Evolutionary conservation across 192 early-diverging fungal species (phyloP), one percentile per base, ranked within the genome.

Genomic region (Polychytrium aggregatum): DNA sequence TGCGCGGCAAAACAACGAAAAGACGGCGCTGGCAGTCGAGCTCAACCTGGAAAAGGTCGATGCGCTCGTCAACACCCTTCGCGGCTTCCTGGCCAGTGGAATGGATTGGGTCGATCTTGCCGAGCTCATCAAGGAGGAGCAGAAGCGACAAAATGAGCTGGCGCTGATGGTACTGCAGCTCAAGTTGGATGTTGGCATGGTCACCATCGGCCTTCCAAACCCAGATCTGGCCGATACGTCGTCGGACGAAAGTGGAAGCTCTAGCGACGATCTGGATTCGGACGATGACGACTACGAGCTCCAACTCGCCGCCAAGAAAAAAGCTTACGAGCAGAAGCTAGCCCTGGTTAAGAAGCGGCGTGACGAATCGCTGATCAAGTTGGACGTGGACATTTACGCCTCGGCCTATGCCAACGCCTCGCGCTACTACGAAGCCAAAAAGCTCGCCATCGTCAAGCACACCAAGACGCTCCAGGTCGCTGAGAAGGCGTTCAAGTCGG

Each of bases 91-190:
- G 6, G 88, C 88, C 6, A 78, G 78, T 21, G 87, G 90, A 3
- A 92, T 97, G 84, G 93, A 96, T 60, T 98, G 96, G 96, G 70
- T 73, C 48, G 96, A 98, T 60, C 67, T 98, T 5, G 85, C 82
- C 41, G 83, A 91, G 46, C 64, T 94, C 28, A 79, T 98, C 1
- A 63, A 70, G 26, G 86, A 92, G 28, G 90, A 97, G 55, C 74
- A 76, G 59, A 78, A 67, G 18, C 65, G 70, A 21, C 81, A 77
- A 2, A 92, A 89, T 43, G 82, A 84, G 0, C 76, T 96, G 31
- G 96, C 96, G 2, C 48, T 69, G 22, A 70, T 83, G 41, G 87
- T 98, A 31, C 57, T 64, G 27, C 57, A 61, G 18, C 62, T 97
- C 30, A 86, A 90, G 43, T 59, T 98, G 44, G 73, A 85, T 14